Evolutionary conservation across 345 rosid species (phyloP), one percentile per base, ranked within the genome.

Genomic region (Cardamine chenopodiifolia): DNA sequence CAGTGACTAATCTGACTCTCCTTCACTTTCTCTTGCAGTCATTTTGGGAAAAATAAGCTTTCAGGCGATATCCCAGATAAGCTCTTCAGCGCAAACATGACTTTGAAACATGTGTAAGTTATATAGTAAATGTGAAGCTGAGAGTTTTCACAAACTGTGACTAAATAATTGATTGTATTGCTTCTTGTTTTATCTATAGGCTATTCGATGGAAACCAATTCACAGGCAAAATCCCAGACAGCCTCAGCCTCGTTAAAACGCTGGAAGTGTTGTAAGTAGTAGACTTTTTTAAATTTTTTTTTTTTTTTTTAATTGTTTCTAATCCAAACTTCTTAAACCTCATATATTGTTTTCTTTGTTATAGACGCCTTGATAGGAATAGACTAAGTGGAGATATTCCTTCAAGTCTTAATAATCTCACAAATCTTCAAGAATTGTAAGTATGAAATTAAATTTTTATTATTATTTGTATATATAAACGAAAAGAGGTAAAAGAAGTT

Each of bases 301-400:
- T 1, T n/a, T n/a, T n/a, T n/a, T n/a, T n/a, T n/a, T n/a, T n/a
- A n/a, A n/a, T n/a, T n/a, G n/a, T n/a, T n/a, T n/a, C n/a, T n/a
- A 39, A 14, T 56, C 0, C 12, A 1, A 59, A 31, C 2, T 57
- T 14, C 1, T 15, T 25, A 10, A 2, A 15, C 8, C 62, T 14
- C 15, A n/a, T 29, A 9, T 8, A 3, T 56, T 3, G 26, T 11
- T 57, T 31, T 13, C 18, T 78, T 71, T 68, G 14, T 61, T 81
- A 40, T 85, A 94, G 98, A 47, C 96, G 98, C 53, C 82, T 96
- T 39, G 98, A 92, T 67, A 66, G 76, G 66, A 96, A 96, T 77
- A 55, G 9, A 17, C 54, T 96, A 6, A 77, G 7, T 11, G 93
- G 91, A 32, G 2, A 47, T 28, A 81, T 87, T 71, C 97, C 98